Base-by-base conservation (phyloP, 106 monocot genomes). In the Platanthera zijinensis region DNA sequence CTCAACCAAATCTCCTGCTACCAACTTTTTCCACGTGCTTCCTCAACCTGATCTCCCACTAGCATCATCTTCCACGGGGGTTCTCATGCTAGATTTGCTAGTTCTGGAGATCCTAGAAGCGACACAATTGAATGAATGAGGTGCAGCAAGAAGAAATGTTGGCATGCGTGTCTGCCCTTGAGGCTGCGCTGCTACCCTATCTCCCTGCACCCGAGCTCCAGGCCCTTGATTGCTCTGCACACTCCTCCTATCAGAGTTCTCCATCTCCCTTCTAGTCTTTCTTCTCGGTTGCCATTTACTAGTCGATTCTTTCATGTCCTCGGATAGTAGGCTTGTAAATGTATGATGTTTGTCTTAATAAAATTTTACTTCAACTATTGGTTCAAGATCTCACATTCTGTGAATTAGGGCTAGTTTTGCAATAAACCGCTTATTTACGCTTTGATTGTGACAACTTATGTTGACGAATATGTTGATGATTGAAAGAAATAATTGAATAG, bases 191-290 rank as follows among this genome's bases (percentile, higher is more conserved):
- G 6, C 93, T 97, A 18, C 96, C 90, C 39, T 93, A 89, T 79
- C 89, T 97, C 69, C 96, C 96, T 32, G 96, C 96, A 0, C 87
- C 93, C 28, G 96, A 97, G 57, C 93, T 97, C 30, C 96, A 97
- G 71, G 96, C 96, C 32, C 89, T 96, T 57, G 93, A 96, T 72
- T 89, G 96, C 48, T 91, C 90, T 57, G 85, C 84, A 48, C 92
- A 96, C 71, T 93, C 93, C 52, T 93, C 96, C 39, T 90, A 96
- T 70, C 90, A 93, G 83, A 57, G 84, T 78, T 46, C 47, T 45
- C 51, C 47, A 14, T 69, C 25, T 10, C 15, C 0, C 47, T 14
- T 47, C 46, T 14, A 46, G 30, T 5, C 30, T 62, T 64, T 30
- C 25, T 30, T 21, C 64, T 17, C 10, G 30, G 7, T 21, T 64